Evolutionary conservation across 108 stramenopile species (phyloP), one percentile per base, ranked within the genome.

Genomic region (Pseudonitzschia pungens): DNA sequence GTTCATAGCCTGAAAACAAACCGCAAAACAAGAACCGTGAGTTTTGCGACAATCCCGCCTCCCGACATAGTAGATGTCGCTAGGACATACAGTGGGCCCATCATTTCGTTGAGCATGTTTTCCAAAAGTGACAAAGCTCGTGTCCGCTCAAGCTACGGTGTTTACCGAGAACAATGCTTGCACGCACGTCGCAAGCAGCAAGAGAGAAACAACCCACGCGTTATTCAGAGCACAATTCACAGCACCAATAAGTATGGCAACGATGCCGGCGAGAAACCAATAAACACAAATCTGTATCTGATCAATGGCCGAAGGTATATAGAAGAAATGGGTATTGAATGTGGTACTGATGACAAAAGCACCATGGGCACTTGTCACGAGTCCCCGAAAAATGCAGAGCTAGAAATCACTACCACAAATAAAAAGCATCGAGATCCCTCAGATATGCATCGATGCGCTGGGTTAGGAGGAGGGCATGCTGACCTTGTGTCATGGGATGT

Each of bases 361-460:
- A 69, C 68, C n/a, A 31, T 69, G 2, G 75, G 75, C 18, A 69
- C 75, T 12, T 76, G 75, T 69, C 68, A 76, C 63, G 75, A 76
- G 60, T 43, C 63, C 45, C 32, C 28, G 7, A 28, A 22, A 28
- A 28, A 5, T 62, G 8, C 7, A 4, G 10, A 20, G 20, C 11
- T 28, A 10, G 60, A 62, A 28, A 32, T 10, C 60, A 28, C 60
- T 8, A 24, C 60, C 20, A 24, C 60, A 28, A 32, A 4, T 10
- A 24, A 43, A 59, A 18, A 59, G 14, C 53, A 62, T 50, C 59
- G 76, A 28, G 70, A 72, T 71, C 70, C 76, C 4, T 73, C 70
- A 27, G 76, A 71, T 45, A 77, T 77, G 76, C 76, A 77, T 59
- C 70, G 76, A 63, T 77, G 76, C 40, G 65, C 76, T 28, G 76